Evolutionary conservation across 192 early-diverging fungal species (phyloP).

Genomic region (Podila minutissima): DNA sequence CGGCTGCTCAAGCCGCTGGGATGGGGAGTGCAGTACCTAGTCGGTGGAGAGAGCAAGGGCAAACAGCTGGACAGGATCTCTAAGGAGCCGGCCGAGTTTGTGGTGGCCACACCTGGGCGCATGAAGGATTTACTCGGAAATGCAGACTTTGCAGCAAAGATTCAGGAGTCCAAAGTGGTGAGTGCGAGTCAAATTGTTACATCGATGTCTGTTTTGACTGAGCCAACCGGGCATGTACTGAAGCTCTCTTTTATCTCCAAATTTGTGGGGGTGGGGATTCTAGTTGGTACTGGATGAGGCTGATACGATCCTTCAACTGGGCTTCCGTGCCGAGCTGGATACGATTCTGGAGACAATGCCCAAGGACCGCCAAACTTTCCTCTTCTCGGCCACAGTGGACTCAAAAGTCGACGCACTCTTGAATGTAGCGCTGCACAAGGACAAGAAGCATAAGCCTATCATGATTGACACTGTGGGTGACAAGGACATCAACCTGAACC

Average conservation of each 20-base stretch:
- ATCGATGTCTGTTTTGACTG: not conserved
- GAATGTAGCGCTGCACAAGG: slow-evolving; percentile 63
- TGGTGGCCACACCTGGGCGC: slow-evolving; percentile 96
- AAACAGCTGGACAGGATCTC: slow-evolving; percentile 59
- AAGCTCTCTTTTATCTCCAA: not conserved
- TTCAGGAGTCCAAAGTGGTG: slow-evolving; percentile 62
- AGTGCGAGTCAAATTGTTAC: not conserved
- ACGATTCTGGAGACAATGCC: slow-evolving; percentile 71
- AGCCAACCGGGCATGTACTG: not conserved
- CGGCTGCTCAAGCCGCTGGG: slow-evolving; percentile 65
- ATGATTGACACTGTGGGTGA: slow-evolving; percentile 86
- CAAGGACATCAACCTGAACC: slow-evolving; percentile 83
- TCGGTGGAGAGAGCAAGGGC: slow-evolving; percentile 77
- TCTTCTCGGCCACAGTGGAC: slow-evolving; percentile 94
- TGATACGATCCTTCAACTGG: slow-evolving; percentile 92
- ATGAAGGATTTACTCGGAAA: slow-evolving; percentile 78
- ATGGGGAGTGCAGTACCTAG: slow-evolving; percentile 73
- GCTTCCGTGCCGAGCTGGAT: slow-evolving; percentile 89
- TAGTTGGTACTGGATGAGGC: slow-evolving; percentile 93
- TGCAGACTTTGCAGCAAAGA: slow-evolving; percentile 55
- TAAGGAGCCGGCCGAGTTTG: slow-evolving; percentile 75
- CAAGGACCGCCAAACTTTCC: slow-evolving; percentile 81
- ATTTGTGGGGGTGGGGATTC: not conserved
- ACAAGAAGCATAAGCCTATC: slow-evolving; percentile 62
- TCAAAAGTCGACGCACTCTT: slow-evolving; percentile 73